Base-by-base conservation (phyloP, 2,329 filamentous ascomycete species). In the Plectosphaerella sp. region DNA sequence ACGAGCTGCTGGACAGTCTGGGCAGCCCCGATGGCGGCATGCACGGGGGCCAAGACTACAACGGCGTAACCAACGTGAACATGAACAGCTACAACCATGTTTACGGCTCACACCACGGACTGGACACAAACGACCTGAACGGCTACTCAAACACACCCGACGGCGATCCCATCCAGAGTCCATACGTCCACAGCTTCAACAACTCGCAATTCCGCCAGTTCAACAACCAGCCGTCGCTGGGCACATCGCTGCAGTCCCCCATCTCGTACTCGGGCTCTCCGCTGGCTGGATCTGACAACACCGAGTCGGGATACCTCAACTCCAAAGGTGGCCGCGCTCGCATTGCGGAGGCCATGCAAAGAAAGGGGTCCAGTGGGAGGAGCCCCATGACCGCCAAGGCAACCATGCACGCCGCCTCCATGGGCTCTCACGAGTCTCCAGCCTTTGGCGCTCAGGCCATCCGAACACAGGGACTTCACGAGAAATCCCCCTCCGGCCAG, bases 81-180 rank as follows among this genome's bases (percentile, higher is more conserved):
- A 84, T 88, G 68, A 74, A 75, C 54, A 85, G 79, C 59, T 65
- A 72, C 33, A 78, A 82, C 51, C 73, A 73, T 48, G 72, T 80
- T 16, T 85, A 82, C 60, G 61, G 70, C 51, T 65, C 71, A 4
- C 78, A 87, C 53, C 84, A 87, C 53, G 77, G 72, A 48, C 80
- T 87, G 61, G 85, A 89, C 58, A 82, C 85, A 55, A 74, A 80
- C 47, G 85, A 88, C 53, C 84, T 91, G 64, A 87, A 88, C 63
- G 84, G 90, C 56, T 97, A 88, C 70, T 96, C 93, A 18, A 90
- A 89, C 67, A 96, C 92, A 2, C 92, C 93, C 4, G 93, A 97
- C 55, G 91, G 91, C 49, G 88, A 91, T 50, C 91, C 93, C 6
- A 93, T 96, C 55, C 89, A 95, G 64, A 97, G 91, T 62, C 93